These are phyloP conservation scores for Heterobasidion parviporum DNA, from an alignment of 1,284 basidiomycete genomes.

Conservation along the genomic window DNA sequence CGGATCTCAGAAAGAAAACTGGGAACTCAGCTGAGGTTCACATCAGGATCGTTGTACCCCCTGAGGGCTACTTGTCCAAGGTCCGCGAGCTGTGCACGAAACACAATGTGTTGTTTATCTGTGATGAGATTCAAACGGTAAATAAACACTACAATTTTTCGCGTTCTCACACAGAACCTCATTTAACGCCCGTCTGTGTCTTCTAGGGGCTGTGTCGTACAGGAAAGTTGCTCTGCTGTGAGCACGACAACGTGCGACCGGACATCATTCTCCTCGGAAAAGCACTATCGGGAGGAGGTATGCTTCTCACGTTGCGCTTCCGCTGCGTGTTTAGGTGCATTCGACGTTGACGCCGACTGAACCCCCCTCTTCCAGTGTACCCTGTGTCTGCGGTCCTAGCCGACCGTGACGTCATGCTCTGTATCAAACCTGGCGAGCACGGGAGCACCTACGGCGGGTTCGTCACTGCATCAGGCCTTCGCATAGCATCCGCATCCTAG, in stretches of 20 bases:
- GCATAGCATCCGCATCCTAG: too few relatives aligned
- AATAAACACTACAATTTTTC: slow-evolving; percentile 8
- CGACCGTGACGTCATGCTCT: slow-evolving; percentile 87
- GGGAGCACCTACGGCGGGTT: slow-evolving; percentile 94
- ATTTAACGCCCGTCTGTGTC: not conserved
- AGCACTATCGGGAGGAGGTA: slow-evolving; percentile 89
- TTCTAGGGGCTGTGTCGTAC: slow-evolving; percentile 73
- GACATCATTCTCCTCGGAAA: slow-evolving; percentile 95
- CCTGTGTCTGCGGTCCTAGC: slow-evolving; percentile 94
- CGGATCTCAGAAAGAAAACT: not conserved
- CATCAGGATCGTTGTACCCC: slow-evolving; percentile 82
- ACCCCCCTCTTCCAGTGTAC: slow-evolving; percentile 54
- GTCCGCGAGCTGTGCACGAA: slow-evolving; percentile 84
- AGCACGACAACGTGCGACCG: slow-evolving; percentile 86
- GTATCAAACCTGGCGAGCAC: slow-evolving; percentile 95
- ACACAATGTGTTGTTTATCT: slow-evolving; percentile 92
- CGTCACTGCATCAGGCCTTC: not conserved
- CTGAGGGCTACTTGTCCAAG: slow-evolving; percentile 78
- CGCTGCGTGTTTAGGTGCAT: not conserved
- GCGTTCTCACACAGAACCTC: not conserved
- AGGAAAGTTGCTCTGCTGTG: slow-evolving; percentile 82
- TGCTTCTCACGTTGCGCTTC: slow-evolving; percentile 10
- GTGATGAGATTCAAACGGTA: slow-evolving; percentile 96
- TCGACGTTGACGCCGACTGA: not conserved
- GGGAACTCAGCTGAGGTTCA: not conserved